phyloP scores from a whole-genome alignment of 768 basidiomycete species.

The Trametes maxima region DNA sequence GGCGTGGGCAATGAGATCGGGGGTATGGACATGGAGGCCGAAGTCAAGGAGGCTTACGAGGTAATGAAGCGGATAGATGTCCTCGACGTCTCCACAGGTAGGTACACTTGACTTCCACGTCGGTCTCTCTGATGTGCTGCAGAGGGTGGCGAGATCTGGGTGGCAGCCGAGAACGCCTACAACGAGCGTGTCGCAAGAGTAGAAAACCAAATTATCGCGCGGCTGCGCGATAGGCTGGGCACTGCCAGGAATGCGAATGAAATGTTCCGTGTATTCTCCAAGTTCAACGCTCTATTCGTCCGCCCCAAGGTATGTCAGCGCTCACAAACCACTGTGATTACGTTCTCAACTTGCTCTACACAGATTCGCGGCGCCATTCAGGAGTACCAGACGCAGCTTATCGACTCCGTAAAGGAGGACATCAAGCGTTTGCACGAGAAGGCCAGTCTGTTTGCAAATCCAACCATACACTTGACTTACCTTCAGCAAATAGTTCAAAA shows the following conservation, averaged over 20 bases:
- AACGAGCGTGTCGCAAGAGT: conserved; percentile 97
- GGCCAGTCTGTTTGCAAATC: conserved; percentile 38
- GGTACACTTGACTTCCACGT: conserved; percentile 29
- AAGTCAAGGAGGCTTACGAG: conserved; percentile 95
- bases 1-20: conserved; percentile 75
- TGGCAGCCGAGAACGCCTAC: conserved; percentile 95
- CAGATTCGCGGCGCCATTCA: conserved; percentile 97
- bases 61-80: conserved; percentile 97
- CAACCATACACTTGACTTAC: neutral
- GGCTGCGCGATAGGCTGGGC: conserved; percentile 87
- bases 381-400: conserved; percentile 98
- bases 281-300: conserved; percentile 97
- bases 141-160: conserved; percentile 99
- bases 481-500: conserved; percentile 70
- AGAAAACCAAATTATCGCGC: conserved; percentile 97
- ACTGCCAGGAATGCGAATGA: conserved; percentile 98
- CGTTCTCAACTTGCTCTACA: neutral
- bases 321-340: no score
- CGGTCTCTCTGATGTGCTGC: conserved; percentile 7
- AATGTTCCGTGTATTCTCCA: conserved; percentile 99
- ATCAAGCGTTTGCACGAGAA: conserved; percentile 95
- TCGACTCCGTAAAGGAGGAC: conserved; percentile 98
- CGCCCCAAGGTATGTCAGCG: conserved; percentile 76
- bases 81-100: conserved; percentile 89
- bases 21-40: conserved; percentile 97